Base-by-base conservation (phyloP, 495 filamentous ascomycete species). In the Penicillium turbatum region DNA sequence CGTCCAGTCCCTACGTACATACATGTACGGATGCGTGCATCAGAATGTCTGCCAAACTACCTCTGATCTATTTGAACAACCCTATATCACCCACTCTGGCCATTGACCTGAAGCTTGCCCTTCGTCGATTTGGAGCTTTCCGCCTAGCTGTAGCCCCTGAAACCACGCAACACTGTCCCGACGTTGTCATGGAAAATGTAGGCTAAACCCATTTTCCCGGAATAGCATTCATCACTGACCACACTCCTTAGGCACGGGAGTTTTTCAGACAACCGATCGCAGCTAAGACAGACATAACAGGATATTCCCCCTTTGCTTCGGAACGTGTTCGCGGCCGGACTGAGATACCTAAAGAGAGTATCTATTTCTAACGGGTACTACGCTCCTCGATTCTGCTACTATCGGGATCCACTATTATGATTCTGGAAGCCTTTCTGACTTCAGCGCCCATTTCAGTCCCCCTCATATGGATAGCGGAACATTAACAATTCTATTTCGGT, bases 391-490 rank as follows among this genome's bases (percentile, higher is more conserved):
- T 41, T 26, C 38, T 41, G 38, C 38, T 41, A 41, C 38, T 21
- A 2, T 41, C 21, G 38, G 38, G 11, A 26, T 41, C 38, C 38
- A 41, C 16, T 41, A 41, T 41, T 41, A 41, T 41, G 38, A 41
- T 13, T 41, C 38, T 41, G 1, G 16, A 10, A 41, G 21, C 16
- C 38, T 41, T 21, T 2, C 38, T 26, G 38, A 21, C 38, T 21
- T 10, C 38, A 41, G 38, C 15, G 38, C 38, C 21, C 6, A 41
- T 41, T 41, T 41, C 38, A 41, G 38, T 41, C 15, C 38, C 17
- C 38, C 38, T 41, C 38, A 41, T 41, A 41, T 41, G 38, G 10
- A 41, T 26, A 41, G 38, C 11, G 38, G 38, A 41, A 41, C 38
- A 41, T 41, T 41, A 26, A 41, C 38, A 3, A 41, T 41, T 41